Base-by-base conservation (phyloP, 805 yeast genomes). In the Saturnispora sekii region DNA sequence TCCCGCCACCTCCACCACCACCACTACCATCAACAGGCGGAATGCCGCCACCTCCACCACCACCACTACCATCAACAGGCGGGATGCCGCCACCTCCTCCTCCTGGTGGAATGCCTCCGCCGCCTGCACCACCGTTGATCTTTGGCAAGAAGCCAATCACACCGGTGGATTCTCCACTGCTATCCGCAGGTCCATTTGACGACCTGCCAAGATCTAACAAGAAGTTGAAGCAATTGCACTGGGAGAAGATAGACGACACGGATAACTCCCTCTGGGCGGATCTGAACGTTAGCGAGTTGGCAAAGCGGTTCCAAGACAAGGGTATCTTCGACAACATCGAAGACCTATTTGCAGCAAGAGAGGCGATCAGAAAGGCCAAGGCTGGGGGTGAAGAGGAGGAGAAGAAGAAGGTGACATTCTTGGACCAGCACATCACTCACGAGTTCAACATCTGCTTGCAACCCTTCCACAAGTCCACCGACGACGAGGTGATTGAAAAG, bases 391-490 rank as follows among this genome's bases (percentile, higher is more conserved):
- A 68, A 46, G 66, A 65, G 14, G 74, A 70, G 41, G 69, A 71
- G 35, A 83, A 84, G 41, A 69, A 71, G 35, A 83, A 84, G 55
- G 62, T 84, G 1, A 69, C 89, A 0, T 81, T 81, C 50, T 69
- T 93, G 41, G 75, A 95, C 1, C 71, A 94, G 48, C 97, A 90
- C 55, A 65, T 88, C 38, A 85, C 95, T 1, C 98, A 93, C 59
- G 97, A 87, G 55, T 88, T 93, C 67, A 96, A 95, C 34, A 93
- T 93, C 57, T 89, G 90, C 58, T 69, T 93, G 43, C 97, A 93
- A 59, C 72, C 79, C 66, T 86, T 78, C 63, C 71, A 86, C 5
- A 67, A 67, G 35, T 51, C 76, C 17, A 53, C 80, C 1, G 95
- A 81, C 33, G 77, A 73, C 5, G 83, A 76, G 36, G 70, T 90